Evolutionary conservation across 768 basidiomycete species (phyloP).

Genomic region (Russula compacta): DNA sequence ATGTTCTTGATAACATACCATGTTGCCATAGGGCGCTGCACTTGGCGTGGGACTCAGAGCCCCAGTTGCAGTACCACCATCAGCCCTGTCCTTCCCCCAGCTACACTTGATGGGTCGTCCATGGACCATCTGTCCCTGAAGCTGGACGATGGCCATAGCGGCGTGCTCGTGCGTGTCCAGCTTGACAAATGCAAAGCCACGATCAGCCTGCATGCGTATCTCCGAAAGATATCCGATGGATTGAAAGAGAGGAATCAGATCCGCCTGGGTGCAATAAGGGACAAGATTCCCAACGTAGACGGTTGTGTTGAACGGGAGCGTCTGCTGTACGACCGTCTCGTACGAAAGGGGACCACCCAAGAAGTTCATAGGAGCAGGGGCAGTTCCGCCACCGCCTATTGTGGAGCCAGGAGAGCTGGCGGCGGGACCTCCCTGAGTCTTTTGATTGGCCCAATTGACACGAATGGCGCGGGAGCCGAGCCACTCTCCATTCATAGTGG

Average conservation of each 20-base stretch:
- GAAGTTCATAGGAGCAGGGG: slow-evolving; percentile 88
- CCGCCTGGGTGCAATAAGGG: slow-evolving; percentile 94
- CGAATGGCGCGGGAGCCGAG: slow-evolving; percentile 95
- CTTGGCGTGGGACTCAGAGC: slow-evolving; percentile 54
- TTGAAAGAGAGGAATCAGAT: slow-evolving; percentile 96
- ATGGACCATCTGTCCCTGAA: slow-evolving; percentile 96
- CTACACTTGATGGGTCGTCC: slow-evolving; percentile 96
- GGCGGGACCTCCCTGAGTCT: slow-evolving; percentile 67
- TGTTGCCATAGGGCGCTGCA: slow-evolving; percentile 61
- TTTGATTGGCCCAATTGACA: slow-evolving; percentile 99
- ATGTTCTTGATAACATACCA: slow-evolving; percentile 47
- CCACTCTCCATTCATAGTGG: slow-evolving; percentile 99
- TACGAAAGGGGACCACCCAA: slow-evolving; percentile 83
- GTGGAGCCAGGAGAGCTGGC: slow-evolving; percentile 5
- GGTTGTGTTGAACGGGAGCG: slow-evolving; percentile 88
- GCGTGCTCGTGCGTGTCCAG: slow-evolving; percentile 98
- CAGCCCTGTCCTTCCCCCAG: slow-evolving; percentile 95
- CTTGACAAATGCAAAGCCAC: slow-evolving; percentile 98
- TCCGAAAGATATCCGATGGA: slow-evolving; percentile 98
- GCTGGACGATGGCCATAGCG: slow-evolving; percentile 93
- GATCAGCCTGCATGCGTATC: slow-evolving; percentile 98
- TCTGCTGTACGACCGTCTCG: slow-evolving; percentile 89
- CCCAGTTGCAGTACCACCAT: slow-evolving; percentile 49
- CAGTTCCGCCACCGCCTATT: slow-evolving; percentile 37
- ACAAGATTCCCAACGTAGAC: slow-evolving; percentile 99